Percentiles rank a stretch among this genome's conserved stretches.
These are phyloP conservation scores for Penicillium cosmopolitanum DNA, from an alignment of 495 filamentous ascomycete species.

Conservation along the genomic window DNA sequence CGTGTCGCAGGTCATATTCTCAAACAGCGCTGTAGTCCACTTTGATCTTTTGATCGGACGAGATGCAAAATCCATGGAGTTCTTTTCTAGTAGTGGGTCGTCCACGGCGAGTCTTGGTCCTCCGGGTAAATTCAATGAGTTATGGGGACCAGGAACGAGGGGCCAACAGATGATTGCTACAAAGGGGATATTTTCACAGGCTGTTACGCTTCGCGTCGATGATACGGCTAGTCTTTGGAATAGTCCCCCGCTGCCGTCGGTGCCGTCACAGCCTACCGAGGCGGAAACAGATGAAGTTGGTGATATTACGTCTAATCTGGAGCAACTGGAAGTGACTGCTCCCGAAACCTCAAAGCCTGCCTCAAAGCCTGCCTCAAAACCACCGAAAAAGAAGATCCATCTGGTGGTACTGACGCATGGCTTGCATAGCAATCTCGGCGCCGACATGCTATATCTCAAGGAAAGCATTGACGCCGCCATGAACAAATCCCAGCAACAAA, in stretches of 20 bases:
- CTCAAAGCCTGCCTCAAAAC: conserved; percentile 2
- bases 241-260: conserved; percentile 75
- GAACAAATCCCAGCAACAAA: conserved; percentile 65
- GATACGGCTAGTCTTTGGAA: conserved; percentile 92
- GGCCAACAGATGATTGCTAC: conserved; percentile 53
- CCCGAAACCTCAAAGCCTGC: neutral
- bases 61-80: conserved; percentile 77
- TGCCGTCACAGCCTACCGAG: conserved; percentile 47
- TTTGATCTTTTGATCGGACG: conserved; percentile 86
- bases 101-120: conserved; percentile 49
- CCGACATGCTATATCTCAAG: conserved; percentile 96
- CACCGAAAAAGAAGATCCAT: conserved; percentile 71
- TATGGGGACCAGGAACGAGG: conserved; percentile 55
- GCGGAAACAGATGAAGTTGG: neutral
- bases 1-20: conserved; percentile 89
- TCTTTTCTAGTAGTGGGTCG: conserved; percentile 56
- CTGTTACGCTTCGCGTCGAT: conserved; percentile 76
- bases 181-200: conserved; percentile 78
- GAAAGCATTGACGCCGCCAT: conserved; percentile 90
- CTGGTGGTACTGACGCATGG: conserved; percentile 93
- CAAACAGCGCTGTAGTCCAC: conserved; percentile 80
- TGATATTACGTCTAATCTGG: neutral
- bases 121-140: conserved; percentile 75
- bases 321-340: neutral
- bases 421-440: conserved; percentile 93